phyloP scores from a whole-genome alignment of 306 rosid species.

The Dryas drummondii region DNA sequence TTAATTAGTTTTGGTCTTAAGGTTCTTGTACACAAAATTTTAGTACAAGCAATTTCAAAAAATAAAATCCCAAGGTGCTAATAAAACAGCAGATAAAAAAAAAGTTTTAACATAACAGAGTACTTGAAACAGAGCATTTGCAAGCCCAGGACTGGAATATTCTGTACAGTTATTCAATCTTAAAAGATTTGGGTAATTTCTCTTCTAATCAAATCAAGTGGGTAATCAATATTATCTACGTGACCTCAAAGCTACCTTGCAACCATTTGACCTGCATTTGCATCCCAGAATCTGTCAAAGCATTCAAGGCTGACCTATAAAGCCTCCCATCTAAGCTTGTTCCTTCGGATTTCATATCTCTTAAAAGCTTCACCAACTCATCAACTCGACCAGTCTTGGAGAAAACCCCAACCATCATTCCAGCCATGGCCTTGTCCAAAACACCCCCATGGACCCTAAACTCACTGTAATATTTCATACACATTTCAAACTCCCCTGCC shows the following conservation, averaged over 20 bases:
- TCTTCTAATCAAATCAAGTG: no score
- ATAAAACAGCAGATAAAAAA: no score
- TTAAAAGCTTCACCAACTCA: slow-evolving; percentile 60
- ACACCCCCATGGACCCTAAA: slow-evolving; percentile 57
- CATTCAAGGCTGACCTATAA: slow-evolving; percentile 59
- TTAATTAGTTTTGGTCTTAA: no score
- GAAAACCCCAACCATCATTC: slow-evolving; percentile 70
- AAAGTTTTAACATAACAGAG: background rate
- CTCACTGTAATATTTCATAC: slow-evolving; percentile 47
- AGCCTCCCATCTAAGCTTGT: slow-evolving; percentile 58
- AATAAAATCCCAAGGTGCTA: background rate
- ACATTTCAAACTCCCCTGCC: slow-evolving; percentile 50
- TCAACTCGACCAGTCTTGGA: slow-evolving; percentile 49
- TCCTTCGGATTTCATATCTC: slow-evolving; percentile 67
- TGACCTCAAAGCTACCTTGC: slow-evolving; percentile 38
- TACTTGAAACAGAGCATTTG: slow-evolving; percentile 1
- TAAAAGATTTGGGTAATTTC: background rate
- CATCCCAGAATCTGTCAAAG: slow-evolving; percentile 69
- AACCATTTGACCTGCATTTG: slow-evolving; percentile 57
- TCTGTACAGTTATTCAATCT: slow-evolving; percentile 7
- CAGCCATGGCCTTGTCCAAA: slow-evolving; percentile 68
- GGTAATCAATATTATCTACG: background rate
- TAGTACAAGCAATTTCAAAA: background rate
- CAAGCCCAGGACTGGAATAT: background rate
- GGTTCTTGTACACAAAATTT: no score